Evolutionary conservation across 1,284 basidiomycete genomes (phyloP), one percentile per base, ranked within the genome.

Genomic region (Cystobasidium pallidum): DNA sequence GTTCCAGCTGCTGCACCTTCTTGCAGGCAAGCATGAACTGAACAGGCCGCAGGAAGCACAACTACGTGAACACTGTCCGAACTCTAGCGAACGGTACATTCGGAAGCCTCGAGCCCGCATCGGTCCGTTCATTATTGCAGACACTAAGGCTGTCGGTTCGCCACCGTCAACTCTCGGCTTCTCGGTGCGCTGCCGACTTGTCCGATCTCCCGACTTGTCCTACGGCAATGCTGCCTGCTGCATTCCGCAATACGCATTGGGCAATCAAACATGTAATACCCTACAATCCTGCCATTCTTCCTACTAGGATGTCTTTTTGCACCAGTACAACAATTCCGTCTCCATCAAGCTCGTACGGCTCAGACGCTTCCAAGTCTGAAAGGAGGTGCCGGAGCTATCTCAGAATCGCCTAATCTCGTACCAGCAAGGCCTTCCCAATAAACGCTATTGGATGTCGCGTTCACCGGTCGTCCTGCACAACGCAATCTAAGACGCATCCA

Each of bases 391-490:
- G 21, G 51, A 32, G 2, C 32, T 52, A 34, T 36, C 34, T 43
- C 58, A 47, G 21, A 61, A 43, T 47, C 24, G 39, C 11, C 58
- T 61, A 3, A 61, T 43, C 24, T 41, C 36, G 6, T 61, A 61
- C 32, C 58, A 61, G 39, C 58, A 61, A 30, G 58, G 58, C 7
- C 43, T 75, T 43, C 66, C 73, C 36, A 79, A 78, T 66, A 72
- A 77, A n/a, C 57, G 73, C 10, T 79, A 78, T 74, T 78, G 72
- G 79, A 80, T 66, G 76, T 77, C 26, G 73, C 65, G 17, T 79
- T 80, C 67, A 67, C 78, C n/a, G 78, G 77, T 34, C 61, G 64
- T 19, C 75, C 76, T 11, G 75, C 75, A 39, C 79, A 80, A 73
- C 79, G 79, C 72, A 76, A 77, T 32, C 75, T 65, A 72, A 54